Conservation (phyloP, 2,329 filamentous ascomycete species). For the Diaporthe ampelina region DNA sequence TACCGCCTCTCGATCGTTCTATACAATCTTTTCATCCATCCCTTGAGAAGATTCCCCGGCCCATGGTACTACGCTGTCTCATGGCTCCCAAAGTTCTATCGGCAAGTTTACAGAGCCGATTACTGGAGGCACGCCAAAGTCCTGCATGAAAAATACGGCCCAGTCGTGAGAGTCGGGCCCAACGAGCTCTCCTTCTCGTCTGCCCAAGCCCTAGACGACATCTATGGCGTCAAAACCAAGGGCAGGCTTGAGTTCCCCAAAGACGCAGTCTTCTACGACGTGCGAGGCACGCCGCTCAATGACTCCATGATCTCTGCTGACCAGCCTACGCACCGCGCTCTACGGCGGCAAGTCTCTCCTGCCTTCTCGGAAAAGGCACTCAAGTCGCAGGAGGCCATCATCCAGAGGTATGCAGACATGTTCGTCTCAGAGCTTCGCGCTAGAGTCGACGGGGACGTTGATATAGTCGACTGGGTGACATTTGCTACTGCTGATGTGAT, state of each 20-base stretch:
- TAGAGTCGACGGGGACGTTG: conserved; percentile 38
- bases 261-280: not conserved
- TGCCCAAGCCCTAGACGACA: conserved; percentile 23
- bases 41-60: not conserved
- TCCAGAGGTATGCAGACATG: conserved; percentile 55
- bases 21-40: conserved; percentile 3
- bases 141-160: conserved; percentile 42
- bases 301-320: conserved; percentile 43
- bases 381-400: conserved; percentile 44
- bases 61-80: not conserved
- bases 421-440: conserved; percentile 51
- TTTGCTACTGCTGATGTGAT: conserved; percentile 45
- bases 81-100: conserved; percentile 18
- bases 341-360: conserved; percentile 43
- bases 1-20: conserved; percentile 14
- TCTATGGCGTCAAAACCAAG: conserved; percentile 34
- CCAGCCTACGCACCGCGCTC: conserved; percentile 41
- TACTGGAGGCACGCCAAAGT: conserved; percentile 30
- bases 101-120: conserved; percentile 1
- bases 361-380: conserved; percentile 45
- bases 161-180: conserved; percentile 38
- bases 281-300: conserved; percentile 38
- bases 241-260: conserved; percentile 33
- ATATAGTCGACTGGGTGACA: conserved; percentile 43
- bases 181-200: conserved; percentile 30